Conservation (phyloP, 805 yeast genomes). For the Kodamaea restingae region DNA sequence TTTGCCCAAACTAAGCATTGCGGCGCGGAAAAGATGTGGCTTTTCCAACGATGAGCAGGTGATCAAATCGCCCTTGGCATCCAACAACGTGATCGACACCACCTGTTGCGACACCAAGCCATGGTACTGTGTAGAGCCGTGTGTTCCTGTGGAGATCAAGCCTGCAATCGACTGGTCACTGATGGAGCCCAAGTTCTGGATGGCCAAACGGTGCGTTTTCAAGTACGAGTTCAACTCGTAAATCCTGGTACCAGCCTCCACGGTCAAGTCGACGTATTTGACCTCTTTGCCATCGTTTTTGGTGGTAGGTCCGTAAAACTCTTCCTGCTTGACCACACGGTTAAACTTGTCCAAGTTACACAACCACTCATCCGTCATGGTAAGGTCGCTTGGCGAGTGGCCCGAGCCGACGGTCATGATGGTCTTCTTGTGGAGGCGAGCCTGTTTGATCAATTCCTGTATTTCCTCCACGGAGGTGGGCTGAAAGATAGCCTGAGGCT, state of each 20-base stretch:
- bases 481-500: constrained; percentile 75
- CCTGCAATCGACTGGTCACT: constrained; percentile 94
- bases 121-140: constrained; percentile 91
- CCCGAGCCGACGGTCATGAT: constrained; percentile 88
- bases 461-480: constrained; percentile 72
- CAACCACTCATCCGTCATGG: constrained; percentile 85
- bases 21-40: constrained; percentile 71
- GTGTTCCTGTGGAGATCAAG: constrained; percentile 94
- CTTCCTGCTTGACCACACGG: constrained; percentile 45
- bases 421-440: constrained; percentile 56
- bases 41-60: constrained; percentile 63
- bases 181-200: constrained; percentile 91
- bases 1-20: constrained; percentile 81
- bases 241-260: constrained; percentile 88
- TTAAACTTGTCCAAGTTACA: constrained; percentile 77
- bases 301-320: constrained; percentile 39
- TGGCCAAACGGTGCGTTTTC: constrained; percentile 62
- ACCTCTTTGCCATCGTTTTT: constrained; percentile 34
- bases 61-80: constrained; percentile 70
- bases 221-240: constrained; percentile 68
- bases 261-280: constrained; percentile 80
- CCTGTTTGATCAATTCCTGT: constrained; percentile 59
- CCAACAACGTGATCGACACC: constrained; percentile 70
- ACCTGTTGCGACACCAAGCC: constrained; percentile 87
- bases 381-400: constrained; percentile 89